phyloP scores from a whole-genome alignment of 257 asterid genomes.

The Solanum chmielewskii region DNA sequence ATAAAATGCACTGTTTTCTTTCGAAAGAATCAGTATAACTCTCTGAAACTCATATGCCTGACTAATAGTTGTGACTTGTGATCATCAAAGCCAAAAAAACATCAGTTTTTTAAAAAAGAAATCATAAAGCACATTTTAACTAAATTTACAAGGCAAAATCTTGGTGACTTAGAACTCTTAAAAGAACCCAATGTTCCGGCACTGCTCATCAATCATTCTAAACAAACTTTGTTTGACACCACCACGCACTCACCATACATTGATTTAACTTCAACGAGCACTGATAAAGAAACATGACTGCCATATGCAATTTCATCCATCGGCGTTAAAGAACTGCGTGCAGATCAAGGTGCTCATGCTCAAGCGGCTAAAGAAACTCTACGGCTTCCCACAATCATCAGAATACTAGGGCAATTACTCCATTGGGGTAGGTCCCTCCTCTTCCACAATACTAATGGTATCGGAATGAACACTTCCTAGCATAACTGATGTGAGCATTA shows the following conservation, averaged over 20 bases:
- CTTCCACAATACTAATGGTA: neutral
- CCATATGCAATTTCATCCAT: neutral
- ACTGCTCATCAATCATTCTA: neutral
- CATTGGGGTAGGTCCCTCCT: neutral
- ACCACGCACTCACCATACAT: neutral
- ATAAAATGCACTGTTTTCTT: neutral
- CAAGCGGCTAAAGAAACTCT: neutral
- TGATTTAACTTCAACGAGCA: neutral
- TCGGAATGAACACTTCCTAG: constrained; percentile 30
- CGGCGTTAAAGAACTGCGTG: neutral
- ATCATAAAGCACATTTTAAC: neutral
- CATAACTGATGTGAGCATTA: constrained; percentile 70
- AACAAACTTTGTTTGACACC: neutral
- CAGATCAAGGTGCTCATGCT: neutral
- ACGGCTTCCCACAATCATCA: neutral
- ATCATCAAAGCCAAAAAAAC: neutral
- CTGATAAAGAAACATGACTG: neutral
- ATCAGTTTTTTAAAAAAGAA: neutral
- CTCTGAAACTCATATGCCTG: neutral
- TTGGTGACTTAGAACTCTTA: neutral
- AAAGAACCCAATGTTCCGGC: neutral
- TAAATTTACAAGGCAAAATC: neutral
- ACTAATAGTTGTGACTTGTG: neutral
- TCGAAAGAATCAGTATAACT: neutral
- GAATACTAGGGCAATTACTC: neutral